Percentiles rank a stretch among this genome's conserved stretches.
These are phyloP conservation scores for Trichoderma brevicompactum DNA, from an alignment of 2,329 filamentous ascomycete genomes.

Conservation along the genomic window DNA sequence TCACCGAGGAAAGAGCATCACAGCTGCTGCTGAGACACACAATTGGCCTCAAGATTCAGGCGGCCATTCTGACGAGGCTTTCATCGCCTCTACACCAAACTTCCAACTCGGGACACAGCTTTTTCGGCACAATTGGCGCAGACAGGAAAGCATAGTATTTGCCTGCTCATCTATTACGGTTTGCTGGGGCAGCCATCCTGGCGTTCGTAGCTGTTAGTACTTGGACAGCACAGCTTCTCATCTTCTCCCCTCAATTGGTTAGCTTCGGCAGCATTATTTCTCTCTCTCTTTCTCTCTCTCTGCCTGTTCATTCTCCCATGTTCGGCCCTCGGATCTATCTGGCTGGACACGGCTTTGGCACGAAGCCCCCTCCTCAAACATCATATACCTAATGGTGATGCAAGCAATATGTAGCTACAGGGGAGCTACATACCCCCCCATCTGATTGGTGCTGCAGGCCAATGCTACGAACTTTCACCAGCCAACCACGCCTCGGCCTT, in stretches of 20 bases:
- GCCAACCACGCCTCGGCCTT: slow-evolving; percentile 6
- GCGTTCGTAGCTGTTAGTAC: background rate
- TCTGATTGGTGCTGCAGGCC: slow-evolving; percentile 7
- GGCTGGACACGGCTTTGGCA: background rate
- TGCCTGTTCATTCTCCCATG: background rate
- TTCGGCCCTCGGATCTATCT: background rate
- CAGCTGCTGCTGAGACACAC: background rate
- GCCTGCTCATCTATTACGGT: slow-evolving; percentile 3
- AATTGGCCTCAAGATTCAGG: background rate
- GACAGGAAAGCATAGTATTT: background rate
- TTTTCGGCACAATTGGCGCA: background rate
- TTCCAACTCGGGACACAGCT: background rate
- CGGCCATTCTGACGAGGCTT: background rate
- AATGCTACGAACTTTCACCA: slow-evolving; percentile 13
- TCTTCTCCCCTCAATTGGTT: background rate
- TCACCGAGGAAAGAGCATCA: slow-evolving; percentile 2
- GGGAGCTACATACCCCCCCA: background rate
- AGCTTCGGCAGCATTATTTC: no score
- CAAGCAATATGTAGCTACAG: slow-evolving; percentile 9
- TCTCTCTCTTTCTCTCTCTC: background rate
- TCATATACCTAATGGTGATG: slow-evolving; percentile 3
- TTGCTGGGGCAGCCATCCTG: background rate
- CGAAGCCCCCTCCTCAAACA: background rate
- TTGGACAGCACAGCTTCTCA: background rate
- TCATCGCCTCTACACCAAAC: background rate